Evolutionary conservation across 192 early-diverging fungal species (phyloP).

Genomic region (Coemansia sp.): DNA sequence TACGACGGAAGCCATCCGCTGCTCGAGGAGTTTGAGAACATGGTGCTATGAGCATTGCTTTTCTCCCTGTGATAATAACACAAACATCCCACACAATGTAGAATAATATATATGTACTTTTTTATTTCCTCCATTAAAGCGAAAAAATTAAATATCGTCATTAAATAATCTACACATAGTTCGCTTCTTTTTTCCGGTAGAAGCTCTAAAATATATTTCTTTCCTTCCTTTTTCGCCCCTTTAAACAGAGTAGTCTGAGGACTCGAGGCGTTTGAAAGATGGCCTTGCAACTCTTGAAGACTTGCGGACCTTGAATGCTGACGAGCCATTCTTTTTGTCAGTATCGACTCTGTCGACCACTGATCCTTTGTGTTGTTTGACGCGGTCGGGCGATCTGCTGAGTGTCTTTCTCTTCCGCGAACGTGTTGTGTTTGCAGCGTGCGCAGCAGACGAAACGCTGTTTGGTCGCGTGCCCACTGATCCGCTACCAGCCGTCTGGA

Average conservation of each 20-base stretch:
- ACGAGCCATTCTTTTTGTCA: slow-evolving; percentile 11
- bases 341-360: slow-evolving; percentile 3
- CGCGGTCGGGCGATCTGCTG: slow-evolving; percentile 21
- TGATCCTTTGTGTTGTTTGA: not conserved
- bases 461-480: not conserved
- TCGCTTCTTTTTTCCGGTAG: not conserved
- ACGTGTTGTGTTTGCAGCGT: slow-evolving; percentile 12
- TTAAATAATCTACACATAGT: slow-evolving; percentile 16
- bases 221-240: too few species aligned
- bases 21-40: slow-evolving; percentile 40
- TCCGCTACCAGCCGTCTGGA: not conserved
- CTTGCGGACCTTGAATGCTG: slow-evolving; percentile 41
- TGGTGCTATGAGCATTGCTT: slow-evolving; percentile 21
- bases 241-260: slow-evolving; percentile 27
- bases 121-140: not conserved
- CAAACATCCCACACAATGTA: not conserved
- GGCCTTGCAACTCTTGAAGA: slow-evolving; percentile 48
- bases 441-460: slow-evolving; percentile 1
- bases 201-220: not conserved
- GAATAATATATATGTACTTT: not conserved
- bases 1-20: slow-evolving; percentile 17
- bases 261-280: slow-evolving; percentile 42
- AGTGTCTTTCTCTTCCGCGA: slow-evolving; percentile 37
- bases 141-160: not conserved
- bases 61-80: slow-evolving; percentile 1